Base-by-base conservation (phyloP, 2,329 filamentous ascomycete species). In the Fusarium palustre region DNA sequence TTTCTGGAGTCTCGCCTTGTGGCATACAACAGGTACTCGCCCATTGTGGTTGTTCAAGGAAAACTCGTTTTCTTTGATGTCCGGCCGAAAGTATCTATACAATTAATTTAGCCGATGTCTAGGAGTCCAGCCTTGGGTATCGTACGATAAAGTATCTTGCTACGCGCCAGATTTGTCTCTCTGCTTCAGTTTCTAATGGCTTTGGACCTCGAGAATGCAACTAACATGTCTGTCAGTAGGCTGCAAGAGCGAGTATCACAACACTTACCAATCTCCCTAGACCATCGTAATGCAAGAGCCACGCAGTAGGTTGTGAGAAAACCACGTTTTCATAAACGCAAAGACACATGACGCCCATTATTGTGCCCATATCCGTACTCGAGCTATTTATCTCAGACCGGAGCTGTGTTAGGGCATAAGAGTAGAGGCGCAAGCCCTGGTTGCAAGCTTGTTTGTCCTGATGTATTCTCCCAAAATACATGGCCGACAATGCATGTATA, bases 21-120 rank as follows among this genome's bases (percentile, higher is more conserved):
- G 47, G 57, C 7, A 59, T 33, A 6, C 28, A 50, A 0, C 18
- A 41, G 3, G 24, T 25, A n/a, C 52, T 63, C 16, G 41, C 52
- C 64, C 64, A 67, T 48, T 67, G 64, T 15, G 64, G 57, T 12
- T 67, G 57, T 20, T 67, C 64, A 3, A 67, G 58, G 25, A 67
- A 67, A 3, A 53, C 58, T 10, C 36, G 48, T 12, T 54, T 54
- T 15, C 64, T 64, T n/a, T 64, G 64, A 25, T 67, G 64, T 3
- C 64, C 64, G 2, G 63, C 52, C 9, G 64, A 67, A 24, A 67
- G 64, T 20, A 53, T 67, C 64, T 67, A 3, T 5, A 31, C 15
- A 6, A 10, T 16, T 67, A 6, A 10, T 16, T 67, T 13, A 67
- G 24, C 2, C 6, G 10, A n/a, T 9, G 6, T 8, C 9, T 1